phyloP scores from a whole-genome alignment of 106 monocot genomes.

The Dendrobium chrysotoxum region DNA sequence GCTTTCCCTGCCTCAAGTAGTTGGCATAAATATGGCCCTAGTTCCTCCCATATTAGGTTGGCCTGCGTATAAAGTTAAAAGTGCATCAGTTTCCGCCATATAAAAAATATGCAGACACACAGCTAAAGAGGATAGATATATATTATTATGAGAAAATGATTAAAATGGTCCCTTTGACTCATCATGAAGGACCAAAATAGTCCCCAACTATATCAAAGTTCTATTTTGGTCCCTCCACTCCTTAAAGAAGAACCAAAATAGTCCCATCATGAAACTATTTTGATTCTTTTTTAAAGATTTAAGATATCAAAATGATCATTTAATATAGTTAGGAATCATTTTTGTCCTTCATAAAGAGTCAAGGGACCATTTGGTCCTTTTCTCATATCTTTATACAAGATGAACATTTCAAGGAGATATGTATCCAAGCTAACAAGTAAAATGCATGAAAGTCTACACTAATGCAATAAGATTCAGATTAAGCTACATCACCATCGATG shows the following conservation, averaged over 20 bases:
- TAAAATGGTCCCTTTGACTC: no score
- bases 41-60: conserved; percentile 62
- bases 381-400: neutral
- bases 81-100: neutral
- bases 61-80: conserved; percentile 29
- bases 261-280: no score
- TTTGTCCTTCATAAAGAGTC: no score
- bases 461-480: neutral
- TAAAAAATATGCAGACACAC: neutral
- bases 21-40: conserved; percentile 47
- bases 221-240: no score
- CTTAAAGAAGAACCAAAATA: no score
- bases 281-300: no score
- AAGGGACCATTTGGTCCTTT: no score
- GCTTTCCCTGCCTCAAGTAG: conserved; percentile 65
- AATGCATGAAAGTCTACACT: neutral
- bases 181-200: no score
- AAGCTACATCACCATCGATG: neutral
- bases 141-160: neutral
- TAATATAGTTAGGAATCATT: no score
- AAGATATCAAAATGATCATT: no score
- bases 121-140: neutral
- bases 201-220: no score
- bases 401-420: neutral
- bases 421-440: neutral